Evolutionary conservation across 192 early-diverging fungal genomes (phyloP).

Genomic region (Backusella luteola): DNA sequence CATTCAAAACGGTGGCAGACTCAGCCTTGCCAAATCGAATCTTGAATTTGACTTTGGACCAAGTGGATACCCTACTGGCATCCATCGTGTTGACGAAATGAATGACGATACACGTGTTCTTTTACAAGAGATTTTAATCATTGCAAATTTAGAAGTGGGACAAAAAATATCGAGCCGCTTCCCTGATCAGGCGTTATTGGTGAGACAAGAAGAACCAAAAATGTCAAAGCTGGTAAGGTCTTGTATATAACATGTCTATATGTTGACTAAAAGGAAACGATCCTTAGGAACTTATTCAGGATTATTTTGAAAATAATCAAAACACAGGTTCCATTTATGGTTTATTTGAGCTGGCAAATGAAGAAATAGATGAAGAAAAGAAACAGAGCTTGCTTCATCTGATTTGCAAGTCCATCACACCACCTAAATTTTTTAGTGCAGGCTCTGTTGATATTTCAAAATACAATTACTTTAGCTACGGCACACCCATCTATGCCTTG

Average conservation of each 20-base stretch:
- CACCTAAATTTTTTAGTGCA: constrained; percentile 7
- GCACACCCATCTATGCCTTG: constrained; percentile 4
- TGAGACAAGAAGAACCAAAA: constrained; percentile 13
- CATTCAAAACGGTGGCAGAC: background rate
- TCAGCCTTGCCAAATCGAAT: background rate
- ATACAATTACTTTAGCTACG: constrained; percentile 13
- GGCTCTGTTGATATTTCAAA: constrained; percentile 19
- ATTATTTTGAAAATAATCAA: constrained; percentile 12
- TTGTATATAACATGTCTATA: background rate
- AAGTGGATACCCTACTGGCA: background rate
- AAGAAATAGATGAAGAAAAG: constrained; percentile 12
- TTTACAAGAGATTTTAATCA: constrained; percentile 15
- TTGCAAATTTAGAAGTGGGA: constrained; percentile 19
- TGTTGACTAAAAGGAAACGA: background rate
- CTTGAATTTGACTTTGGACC: constrained; percentile 12
- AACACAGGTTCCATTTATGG: background rate
- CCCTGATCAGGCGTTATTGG: constrained; percentile 15
- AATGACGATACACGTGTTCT: constrained; percentile 7
- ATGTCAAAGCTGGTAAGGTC: constrained; percentile 12
- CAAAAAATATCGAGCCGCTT: constrained; percentile 20
- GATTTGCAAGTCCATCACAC: background rate
- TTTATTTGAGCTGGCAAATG: background rate
- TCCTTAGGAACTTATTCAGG: background rate
- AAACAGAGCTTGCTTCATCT: background rate
- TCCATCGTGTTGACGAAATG: background rate